Base-by-base conservation (phyloP, 1,284 basidiomycete species). In the Malassezia psittaci region DNA sequence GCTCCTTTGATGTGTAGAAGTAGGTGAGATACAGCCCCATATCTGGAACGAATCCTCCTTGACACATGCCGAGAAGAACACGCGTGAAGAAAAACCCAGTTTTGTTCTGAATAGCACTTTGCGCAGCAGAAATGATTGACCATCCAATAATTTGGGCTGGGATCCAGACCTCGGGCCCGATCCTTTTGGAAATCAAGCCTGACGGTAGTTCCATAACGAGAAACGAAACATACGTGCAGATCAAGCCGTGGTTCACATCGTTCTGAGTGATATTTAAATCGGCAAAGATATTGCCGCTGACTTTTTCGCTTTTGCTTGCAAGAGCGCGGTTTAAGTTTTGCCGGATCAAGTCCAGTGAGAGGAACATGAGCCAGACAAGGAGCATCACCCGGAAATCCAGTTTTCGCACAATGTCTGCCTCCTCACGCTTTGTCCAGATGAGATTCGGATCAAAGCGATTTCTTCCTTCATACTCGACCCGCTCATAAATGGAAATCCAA, bases 31-130 rank as follows among this genome's bases (percentile, higher is more conserved):
- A 78, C 1, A 78, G 62, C 16, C 59, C 48, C 42, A 69, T 66
- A 54, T 77, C 76, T 2, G 66, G 60, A 13, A 66, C 78, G 52
- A 76, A 80, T 65, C 83, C 83, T 51, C 82, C 83, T 70, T 84
- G 82, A 52, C 81, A 6, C 0, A 60, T 7, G 3, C 66, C 64
- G 2, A 54, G 34, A 1, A 66, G 15, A 0, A 51, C 53, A 15
- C 66, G 52, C 12, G 52, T 55, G 19, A 60, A 42, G 40, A 59
- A 68, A 57, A 67, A 68, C n/a, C 53, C 52, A 19, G 60, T 40
- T 13, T 47, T 47, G 36, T 45, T 54, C 5, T 36, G 38, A 15
- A 68, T 18, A 2, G 52, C 54, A 0, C 56, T 46, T 19, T 68
- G 66, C n/a, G 34, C 33, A 2, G 52, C 52, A 10, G 49, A 50